These are phyloP conservation scores for Agrocybe praecox DNA, from an alignment of 768 basidiomycete genomes.

Conservation along the genomic window DNA sequence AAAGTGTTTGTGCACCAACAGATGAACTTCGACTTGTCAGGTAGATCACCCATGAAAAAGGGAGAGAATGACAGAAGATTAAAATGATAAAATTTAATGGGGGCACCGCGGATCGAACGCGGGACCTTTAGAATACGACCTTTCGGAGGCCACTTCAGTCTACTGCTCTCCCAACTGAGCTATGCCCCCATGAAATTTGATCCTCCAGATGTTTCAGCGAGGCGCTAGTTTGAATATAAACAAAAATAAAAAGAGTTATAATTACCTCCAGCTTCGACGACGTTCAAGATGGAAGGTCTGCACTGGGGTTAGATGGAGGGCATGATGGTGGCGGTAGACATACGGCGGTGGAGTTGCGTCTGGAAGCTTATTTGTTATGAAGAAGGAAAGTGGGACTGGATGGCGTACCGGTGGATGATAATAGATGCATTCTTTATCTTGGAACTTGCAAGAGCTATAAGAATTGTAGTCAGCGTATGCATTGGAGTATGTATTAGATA, in stretches of 20 bases:
- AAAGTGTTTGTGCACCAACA: too few species aligned
- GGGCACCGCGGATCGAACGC: conserved; percentile 81
- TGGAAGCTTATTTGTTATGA: conserved; percentile 9
- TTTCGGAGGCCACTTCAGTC: conserved; percentile 50
- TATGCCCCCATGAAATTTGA: conserved; percentile 57
- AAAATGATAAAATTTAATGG: conserved; percentile 34
- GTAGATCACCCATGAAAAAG: too few species aligned
- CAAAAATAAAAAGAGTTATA: too few species aligned
- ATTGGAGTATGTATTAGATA: neutral
- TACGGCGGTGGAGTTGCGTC: conserved; percentile 27
- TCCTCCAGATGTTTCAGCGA: too few species aligned
- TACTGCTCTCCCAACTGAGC: conserved; percentile 79
- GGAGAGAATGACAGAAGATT: too few species aligned
- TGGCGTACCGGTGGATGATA: conserved; percentile 72
- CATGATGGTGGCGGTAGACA: conserved; percentile 18
- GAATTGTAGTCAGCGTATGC: neutral
- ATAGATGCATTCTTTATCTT: conserved; percentile 86
- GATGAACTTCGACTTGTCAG: too few species aligned
- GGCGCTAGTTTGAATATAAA: too few species aligned
- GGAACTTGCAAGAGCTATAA: conserved; percentile 76
- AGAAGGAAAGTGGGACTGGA: neutral
- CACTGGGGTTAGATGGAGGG: conserved; percentile 17
- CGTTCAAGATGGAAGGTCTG: too few species aligned
- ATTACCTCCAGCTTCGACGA: too few species aligned
- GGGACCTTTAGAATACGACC: conserved; percentile 66